A percentile compares a stretch with the other conserved stretches of the same genome.
phyloP scores from a whole-genome alignment of 179 eudicot species.

The Beta macrorhiza region DNA sequence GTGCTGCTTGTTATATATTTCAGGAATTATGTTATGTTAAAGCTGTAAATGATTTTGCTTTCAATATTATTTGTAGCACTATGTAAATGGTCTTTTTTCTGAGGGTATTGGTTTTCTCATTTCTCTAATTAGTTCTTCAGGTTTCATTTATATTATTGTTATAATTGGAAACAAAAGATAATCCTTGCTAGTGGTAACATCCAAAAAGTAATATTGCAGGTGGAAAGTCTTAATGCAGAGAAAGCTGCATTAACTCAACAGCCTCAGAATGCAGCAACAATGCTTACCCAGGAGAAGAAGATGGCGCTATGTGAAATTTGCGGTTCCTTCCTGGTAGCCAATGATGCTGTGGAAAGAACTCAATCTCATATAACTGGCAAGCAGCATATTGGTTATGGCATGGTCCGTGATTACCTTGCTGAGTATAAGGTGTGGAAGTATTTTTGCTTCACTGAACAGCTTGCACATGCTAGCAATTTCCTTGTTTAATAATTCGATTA shows the following conservation, averaged over 20 bases:
- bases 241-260: constrained; percentile 66
- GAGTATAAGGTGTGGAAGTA: constrained; percentile 64
- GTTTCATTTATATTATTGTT: not conserved
- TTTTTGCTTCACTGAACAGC: constrained; percentile 1
- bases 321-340: constrained; percentile 91
- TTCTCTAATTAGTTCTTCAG: not conserved
- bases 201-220: constrained; percentile 45
- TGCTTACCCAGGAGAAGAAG: constrained; percentile 94
- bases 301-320: constrained; percentile 97
- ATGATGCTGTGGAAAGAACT: constrained; percentile 93
- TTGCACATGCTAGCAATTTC: not conserved
- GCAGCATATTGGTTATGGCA: constrained; percentile 95
- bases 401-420: constrained; percentile 78
- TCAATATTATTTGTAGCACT: not conserved
- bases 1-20: constrained; percentile 34
- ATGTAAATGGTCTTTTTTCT: not conserved
- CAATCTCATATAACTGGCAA: constrained; percentile 96
- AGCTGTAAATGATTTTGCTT: not conserved
- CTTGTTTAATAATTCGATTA: constrained; percentile 14
- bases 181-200: not conserved
- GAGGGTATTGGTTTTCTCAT: not conserved
- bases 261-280: constrained; percentile 56
- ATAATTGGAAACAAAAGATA: not conserved
- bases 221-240: constrained; percentile 80
- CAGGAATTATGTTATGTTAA: not conserved